Evolutionary conservation across 768 basidiomycete genomes (phyloP), one percentile per base, ranked within the genome.

Genomic region (Lactifluus hygrophoroides): DNA sequence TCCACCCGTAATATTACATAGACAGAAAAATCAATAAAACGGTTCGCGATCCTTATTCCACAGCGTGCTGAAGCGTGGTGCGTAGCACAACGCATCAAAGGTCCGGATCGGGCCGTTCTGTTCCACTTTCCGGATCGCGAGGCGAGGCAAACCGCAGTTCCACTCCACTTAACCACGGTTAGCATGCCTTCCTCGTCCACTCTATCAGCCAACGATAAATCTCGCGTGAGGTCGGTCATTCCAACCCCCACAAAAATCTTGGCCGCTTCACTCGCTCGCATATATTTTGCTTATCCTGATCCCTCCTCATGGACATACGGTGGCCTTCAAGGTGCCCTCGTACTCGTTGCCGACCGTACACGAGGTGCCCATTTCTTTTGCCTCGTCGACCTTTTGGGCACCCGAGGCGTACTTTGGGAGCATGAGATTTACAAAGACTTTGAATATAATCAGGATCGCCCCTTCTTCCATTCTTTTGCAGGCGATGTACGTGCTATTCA

Each of bases 401-500:
- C 90, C 3, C 74, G 92, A 54, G 93, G 92, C 5, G 80, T 94
- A 21, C 82, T 93, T 43, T 99, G 95, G 95, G 84, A 92, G 57
- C 90, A 96, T 64, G 93, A 95, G 69, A 72, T 97, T 5, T 95
- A 93, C 65, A 77, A 86, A 25, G 84, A 83, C 32, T 80, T 95
- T 62, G 82, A 88, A 56, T 91, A 92, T 68, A 74, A 81, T 67
- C 79, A 87, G 66, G 95, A 98, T 69, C 77, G 93, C 60, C 79
- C 86, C 2, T 94, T 86, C 80, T 96, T 98, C 67, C 90, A 95
- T 73, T 85, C 92, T 1, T 97, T 96, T 71, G 77, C 85, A 3
- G 87, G 90, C 51, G 94, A 99, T 75, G 94, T 95, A 67, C 72
- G 94, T 80, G n/a, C 6, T 34, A 5, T 47, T 23, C 19, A 48